Conservation (phyloP, 2,329 filamentous ascomycete genomes). For the Apiospora arundinis region DNA sequence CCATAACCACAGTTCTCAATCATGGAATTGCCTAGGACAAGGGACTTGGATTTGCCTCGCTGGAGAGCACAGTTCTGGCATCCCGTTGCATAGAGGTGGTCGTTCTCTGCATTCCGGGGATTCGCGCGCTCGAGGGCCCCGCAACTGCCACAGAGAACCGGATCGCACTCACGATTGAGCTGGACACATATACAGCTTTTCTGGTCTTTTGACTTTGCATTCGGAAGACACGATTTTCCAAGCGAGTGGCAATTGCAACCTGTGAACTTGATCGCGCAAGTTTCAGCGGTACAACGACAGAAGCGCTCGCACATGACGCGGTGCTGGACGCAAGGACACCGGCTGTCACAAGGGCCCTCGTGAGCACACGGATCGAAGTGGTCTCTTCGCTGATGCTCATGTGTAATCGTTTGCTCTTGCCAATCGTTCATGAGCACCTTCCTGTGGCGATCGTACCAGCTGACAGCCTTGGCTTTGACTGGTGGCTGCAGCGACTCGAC, state of each 20-base stretch:
- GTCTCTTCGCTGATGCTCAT: constrained; percentile 62
- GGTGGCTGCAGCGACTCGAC: constrained; percentile 35
- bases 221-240: constrained; percentile 64
- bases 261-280: constrained; percentile 68
- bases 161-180: constrained; percentile 81
- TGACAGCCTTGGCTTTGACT: constrained; percentile 50
- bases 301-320: constrained; percentile 75
- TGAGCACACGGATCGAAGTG: constrained; percentile 72
- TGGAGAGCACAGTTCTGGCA: constrained; percentile 80
- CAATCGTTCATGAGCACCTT: constrained; percentile 62
- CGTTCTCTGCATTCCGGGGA: constrained; percentile 68
- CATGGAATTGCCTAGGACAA: constrained; percentile 73
- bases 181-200: constrained; percentile 72
- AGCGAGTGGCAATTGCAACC: constrained; percentile 68
- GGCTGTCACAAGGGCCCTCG: constrained; percentile 66
- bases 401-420: constrained; percentile 60
- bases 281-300: constrained; percentile 67
- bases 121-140: constrained; percentile 73
- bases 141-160: constrained; percentile 74
- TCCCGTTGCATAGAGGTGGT: constrained; percentile 59
- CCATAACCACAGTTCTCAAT: constrained; percentile 75
- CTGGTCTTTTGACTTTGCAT: constrained; percentile 53
- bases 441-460: constrained; percentile 63
- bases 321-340: constrained; percentile 67
- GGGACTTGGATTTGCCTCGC: constrained; percentile 67